phyloP scores from a whole-genome alignment of 129 eudicot genomes.

The Kitagawia praeruptora region DNA sequence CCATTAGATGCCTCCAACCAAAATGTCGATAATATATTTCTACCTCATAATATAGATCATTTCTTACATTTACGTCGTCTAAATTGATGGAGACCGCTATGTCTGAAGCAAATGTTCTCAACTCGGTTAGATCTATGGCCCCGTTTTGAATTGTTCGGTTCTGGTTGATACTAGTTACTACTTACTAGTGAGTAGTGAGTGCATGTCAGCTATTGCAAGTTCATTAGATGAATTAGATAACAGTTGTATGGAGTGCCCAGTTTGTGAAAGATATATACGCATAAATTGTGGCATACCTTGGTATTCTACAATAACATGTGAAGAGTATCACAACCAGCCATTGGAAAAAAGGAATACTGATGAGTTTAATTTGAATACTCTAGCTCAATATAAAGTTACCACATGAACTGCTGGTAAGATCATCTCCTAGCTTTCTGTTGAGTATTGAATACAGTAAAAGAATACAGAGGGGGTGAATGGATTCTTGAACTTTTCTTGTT shows the following conservation, averaged over 20 bases:
- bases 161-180: constrained; percentile 61
- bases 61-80: constrained; percentile 68
- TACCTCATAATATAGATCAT: constrained; percentile 44
- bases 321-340: constrained; percentile 56
- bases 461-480: too few relatives aligned
- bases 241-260: constrained; percentile 69
- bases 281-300: constrained; percentile 76
- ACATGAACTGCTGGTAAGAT: constrained; percentile 82
- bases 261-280: constrained; percentile 56
- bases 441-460: too few relatives aligned
- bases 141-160: constrained; percentile 64
- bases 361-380: constrained; percentile 25
- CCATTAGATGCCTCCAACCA: constrained; percentile 60
- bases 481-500: too few relatives aligned
- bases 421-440: neutral
- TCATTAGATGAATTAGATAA: constrained; percentile 34
- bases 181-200: too few relatives aligned
- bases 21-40: constrained; percentile 71
- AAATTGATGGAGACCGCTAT: constrained; percentile 45
- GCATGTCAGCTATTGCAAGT: constrained; percentile 30
- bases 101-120: constrained; percentile 31
- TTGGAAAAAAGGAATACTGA: constrained; percentile 41
- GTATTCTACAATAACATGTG: constrained; percentile 77
- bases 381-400: constrained; percentile 45
- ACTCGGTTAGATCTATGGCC: constrained; percentile 46